Evolutionary conservation across 305 asterid species (phyloP).

Genomic region (Stenogyne calaminthoides): DNA sequence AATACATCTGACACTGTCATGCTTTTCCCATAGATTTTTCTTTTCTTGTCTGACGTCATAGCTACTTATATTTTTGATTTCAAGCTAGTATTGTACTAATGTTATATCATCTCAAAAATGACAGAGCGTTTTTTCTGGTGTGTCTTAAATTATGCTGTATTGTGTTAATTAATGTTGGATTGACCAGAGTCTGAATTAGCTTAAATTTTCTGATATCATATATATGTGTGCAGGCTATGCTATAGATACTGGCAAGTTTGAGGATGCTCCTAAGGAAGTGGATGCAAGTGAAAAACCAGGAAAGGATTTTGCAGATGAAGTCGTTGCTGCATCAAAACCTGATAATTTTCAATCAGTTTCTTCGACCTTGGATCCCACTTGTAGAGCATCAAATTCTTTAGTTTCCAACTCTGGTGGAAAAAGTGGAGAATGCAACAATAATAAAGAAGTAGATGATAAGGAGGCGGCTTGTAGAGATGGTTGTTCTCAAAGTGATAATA

Average conservation of each 20-base stretch:
- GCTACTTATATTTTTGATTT: neutral
- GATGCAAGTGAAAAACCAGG: constrained; percentile 29
- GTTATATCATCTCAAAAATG: neutral
- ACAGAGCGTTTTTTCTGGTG: neutral
- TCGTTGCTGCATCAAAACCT: constrained; percentile 35
- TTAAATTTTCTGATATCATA: neutral
- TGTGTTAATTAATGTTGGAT: neutral
- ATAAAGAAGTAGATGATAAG: constrained; percentile 19
- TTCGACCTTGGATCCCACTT: constrained; percentile 29
- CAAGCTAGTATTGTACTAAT: neutral
- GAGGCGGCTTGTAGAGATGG: constrained; percentile 8
- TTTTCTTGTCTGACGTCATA: neutral
- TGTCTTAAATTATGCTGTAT: neutral
- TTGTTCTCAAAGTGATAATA: constrained; percentile 28
- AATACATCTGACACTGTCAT: neutral
- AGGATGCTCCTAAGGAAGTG: constrained; percentile 34
- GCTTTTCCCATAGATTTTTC: neutral
- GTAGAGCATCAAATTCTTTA: constrained; percentile 20
- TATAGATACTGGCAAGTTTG: constrained; percentile 33
- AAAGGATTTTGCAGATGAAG: constrained; percentile 35
- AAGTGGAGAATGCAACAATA: constrained; percentile 22
- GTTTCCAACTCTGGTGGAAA: constrained; percentile 21
- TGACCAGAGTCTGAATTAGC: constrained; percentile 4
- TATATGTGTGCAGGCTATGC: constrained; percentile 33
- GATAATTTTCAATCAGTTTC: constrained; percentile 29